Base-by-base conservation (phyloP, 208 protist species). In the Leishmania tropica region DNA sequence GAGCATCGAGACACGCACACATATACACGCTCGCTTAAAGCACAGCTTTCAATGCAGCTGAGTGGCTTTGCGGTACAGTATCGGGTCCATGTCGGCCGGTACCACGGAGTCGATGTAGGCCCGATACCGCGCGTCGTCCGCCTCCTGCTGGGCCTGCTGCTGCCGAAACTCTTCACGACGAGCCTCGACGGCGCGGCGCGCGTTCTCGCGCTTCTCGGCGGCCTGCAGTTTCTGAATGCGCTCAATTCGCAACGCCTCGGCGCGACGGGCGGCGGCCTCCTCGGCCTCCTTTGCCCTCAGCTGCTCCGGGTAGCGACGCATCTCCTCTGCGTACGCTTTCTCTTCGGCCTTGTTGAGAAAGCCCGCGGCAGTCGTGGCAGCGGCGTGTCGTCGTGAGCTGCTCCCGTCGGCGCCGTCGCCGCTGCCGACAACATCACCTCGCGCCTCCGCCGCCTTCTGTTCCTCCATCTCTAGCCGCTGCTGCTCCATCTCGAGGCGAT, bases 81-180 rank as follows among this genome's bases (percentile, higher is more conserved):
- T 51, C 2, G 85, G 86, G 68, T 91, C 76, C 88, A 96, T 92
- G 78, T 96, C 85, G 0, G 67, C 70, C 24, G 95, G 95, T 51
- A 97, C 68, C 73, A 93, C 87, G 0, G 91, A 89, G 71, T 89
- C 84, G 40, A 97, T 89, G 78, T 92, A 96, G 37, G 81, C 84
- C 8, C 71, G 53, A 72, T 92, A 96, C 24, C 81, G 73, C 31
- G 79, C 87, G 48, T 96, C 91, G 35, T 96, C 93, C n/a, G 76
- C 74, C 81, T 85, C 84, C 80, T 85, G 75, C 21, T 80, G 76
- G 42, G 88, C 87, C 31, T 85, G 75, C 68, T 87, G 85, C 42
- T 79, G 77, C 10, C 79, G 80, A 28, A 75, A 75, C 65, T 90
- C 84, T 21, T 91, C 85, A 21, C 83, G 84, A 60, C 91, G 84